Percentiles rank a stretch among this genome's conserved stretches.
phyloP scores from a whole-genome alignment of 2,329 filamentous ascomycete species.

The Sclerotinia subarctica region DNA sequence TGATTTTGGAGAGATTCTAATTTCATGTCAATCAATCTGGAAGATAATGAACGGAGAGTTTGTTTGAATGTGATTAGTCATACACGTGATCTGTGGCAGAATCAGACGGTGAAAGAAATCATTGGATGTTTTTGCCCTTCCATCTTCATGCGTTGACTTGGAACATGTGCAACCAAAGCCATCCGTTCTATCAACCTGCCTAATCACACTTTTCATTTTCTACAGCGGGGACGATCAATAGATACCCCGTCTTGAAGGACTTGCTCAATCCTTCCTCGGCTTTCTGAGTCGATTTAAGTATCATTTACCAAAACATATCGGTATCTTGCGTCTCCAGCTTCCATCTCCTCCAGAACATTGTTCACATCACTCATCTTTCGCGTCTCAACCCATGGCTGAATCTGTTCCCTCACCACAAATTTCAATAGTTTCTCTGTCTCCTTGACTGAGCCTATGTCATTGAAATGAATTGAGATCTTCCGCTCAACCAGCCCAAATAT shows the following conservation, averaged over 20 bases:
- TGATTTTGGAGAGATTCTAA: background rate
- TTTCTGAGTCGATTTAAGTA: slow-evolving; percentile 23
- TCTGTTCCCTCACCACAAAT: slow-evolving; percentile 55
- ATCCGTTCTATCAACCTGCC: too few relatives aligned
- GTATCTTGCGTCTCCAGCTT: slow-evolving; percentile 53
- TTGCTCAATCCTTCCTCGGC: background rate
- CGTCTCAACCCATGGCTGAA: slow-evolving; percentile 56
- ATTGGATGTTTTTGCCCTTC: background rate
- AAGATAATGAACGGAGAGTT: background rate
- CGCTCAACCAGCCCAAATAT: slow-evolving; percentile 57
- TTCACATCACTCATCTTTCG: slow-evolving; percentile 57
- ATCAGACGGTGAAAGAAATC: background rate
- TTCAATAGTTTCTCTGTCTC: slow-evolving; percentile 61
- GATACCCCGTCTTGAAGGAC: background rate
- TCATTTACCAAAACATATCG: slow-evolving; percentile 49
- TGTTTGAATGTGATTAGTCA: background rate
- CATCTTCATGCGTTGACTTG: background rate
- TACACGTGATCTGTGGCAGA: background rate
- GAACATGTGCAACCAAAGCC: background rate
- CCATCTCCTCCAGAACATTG: slow-evolving; percentile 54
- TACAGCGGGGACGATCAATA: background rate
- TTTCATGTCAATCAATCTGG: background rate
- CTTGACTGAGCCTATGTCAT: slow-evolving; percentile 40
- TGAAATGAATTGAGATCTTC: slow-evolving; percentile 48
- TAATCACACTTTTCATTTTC: background rate